These are phyloP conservation scores for Fraxinus platypoda DNA, from an alignment of 305 asterid species.

Conservation along the genomic window DNA sequence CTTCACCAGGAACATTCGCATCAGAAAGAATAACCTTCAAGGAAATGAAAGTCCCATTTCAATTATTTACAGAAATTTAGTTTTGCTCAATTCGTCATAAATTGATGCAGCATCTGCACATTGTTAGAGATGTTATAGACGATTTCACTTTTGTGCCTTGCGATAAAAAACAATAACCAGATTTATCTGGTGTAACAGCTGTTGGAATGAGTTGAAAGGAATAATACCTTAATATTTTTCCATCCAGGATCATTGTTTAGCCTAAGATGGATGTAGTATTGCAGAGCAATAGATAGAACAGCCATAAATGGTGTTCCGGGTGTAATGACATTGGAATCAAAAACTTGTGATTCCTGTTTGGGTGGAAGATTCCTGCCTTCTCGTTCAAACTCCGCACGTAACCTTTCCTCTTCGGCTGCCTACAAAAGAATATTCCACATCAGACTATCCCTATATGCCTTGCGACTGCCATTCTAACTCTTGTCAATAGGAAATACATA, in stretches of 20 bases:
- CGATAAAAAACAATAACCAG: background rate
- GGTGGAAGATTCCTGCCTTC: constrained; percentile 98
- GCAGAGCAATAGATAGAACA: constrained; percentile 77
- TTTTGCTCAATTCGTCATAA: constrained; percentile 12
- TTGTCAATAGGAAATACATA: background rate
- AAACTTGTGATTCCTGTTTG: constrained; percentile 73
- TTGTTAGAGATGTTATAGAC: constrained; percentile 10
- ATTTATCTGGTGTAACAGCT: background rate
- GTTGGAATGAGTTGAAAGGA: background rate
- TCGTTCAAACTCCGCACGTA: constrained; percentile 80
- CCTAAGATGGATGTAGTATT: constrained; percentile 77
- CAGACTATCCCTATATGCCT: background rate
- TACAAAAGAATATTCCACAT: constrained; percentile 35
- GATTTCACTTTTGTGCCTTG: background rate
- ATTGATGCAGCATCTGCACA: constrained; percentile 10
- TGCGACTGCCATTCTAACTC: background rate
- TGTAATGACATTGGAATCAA: constrained; percentile 90
- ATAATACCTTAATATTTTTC: constrained; percentile 83
- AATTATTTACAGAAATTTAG: background rate
- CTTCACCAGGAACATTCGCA: constrained; percentile 99
- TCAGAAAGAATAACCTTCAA: constrained; percentile 95
- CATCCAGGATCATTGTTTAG: constrained; percentile 92
- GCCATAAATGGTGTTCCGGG: constrained; percentile 99
- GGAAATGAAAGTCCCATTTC: background rate
- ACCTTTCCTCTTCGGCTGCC: constrained; percentile 93